Base-by-base conservation (phyloP, 2,329 filamentous ascomycete genomes). In the Pseudocercospora musae region DNA sequence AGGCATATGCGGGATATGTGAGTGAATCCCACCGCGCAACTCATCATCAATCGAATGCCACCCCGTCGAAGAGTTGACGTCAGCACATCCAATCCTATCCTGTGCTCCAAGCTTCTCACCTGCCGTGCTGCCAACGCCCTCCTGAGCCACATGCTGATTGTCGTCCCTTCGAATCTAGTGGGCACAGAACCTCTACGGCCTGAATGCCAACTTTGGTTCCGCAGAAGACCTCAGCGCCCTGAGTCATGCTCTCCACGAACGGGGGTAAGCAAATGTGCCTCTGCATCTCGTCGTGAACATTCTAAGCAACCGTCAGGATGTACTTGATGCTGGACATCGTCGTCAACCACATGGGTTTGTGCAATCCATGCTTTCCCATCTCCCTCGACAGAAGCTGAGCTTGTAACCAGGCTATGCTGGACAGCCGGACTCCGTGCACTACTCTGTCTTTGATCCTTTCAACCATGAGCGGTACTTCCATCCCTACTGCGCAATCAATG, bases 281-380 rank as follows among this genome's bases (percentile, higher is more conserved):
- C 44, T 48, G 13, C 4, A 23, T 21, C 18, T 20, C 44, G 18
- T 25, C 18, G 5, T 48, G 13, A 48, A 48, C 21, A 21, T 13
- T 48, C 44, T 48, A 48, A 48, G 18, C 9, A 21, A 25, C 9
- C 9, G 15, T 48, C 44, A 48, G 44, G 15, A 87, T 86, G 84
- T 81, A 81, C 66, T 74, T 87, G 40, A 87, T 87, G 85, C 78
- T 87, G 2, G 85, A 87, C 63, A 76, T 87, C 0, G 84, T 87
- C 2, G 79, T 80, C 7, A 86, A 87, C 70, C 83, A 87, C 69
- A 81, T 72, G 65, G 72, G 63, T 59, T 53, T 11, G 46, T 62
- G 10, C 6, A 48, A 20, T 10, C 10, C 15, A 20, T 13, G 23
- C 21, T 40, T n/a, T 10, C n/a, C 25, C 7, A 8, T 20, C 42